These are phyloP conservation scores for Plasmodium knowlesi DNA, from an alignment of 169 alveolate genomes.

Conservation along the genomic window DNA sequence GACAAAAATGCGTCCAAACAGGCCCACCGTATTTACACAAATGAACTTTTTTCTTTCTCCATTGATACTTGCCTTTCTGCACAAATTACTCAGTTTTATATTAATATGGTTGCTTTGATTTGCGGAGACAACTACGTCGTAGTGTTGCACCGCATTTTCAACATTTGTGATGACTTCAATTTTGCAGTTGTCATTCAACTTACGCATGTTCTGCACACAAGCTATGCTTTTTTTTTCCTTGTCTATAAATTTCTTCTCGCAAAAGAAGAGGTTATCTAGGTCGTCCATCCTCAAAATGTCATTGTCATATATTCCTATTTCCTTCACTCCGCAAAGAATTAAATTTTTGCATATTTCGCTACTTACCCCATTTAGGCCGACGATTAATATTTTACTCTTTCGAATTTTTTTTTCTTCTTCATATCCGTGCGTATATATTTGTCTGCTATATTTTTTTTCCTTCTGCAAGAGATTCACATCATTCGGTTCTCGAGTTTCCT, in stretches of 20 bases:
- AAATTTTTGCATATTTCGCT: slow-evolving; percentile 78
- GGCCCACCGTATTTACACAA: slow-evolving; percentile 65
- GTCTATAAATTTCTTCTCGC: slow-evolving; percentile 42
- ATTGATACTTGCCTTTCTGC: background rate
- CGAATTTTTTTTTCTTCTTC: slow-evolving; percentile 97
- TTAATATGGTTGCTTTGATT: slow-evolving; percentile 30
- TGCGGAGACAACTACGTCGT: slow-evolving; percentile 43
- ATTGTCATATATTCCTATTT: slow-evolving; percentile 64
- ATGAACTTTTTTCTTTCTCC: slow-evolving; percentile 41
- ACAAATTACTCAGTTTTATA: slow-evolving; percentile 28
- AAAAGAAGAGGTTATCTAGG: slow-evolving; percentile 45
- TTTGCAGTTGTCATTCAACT: slow-evolving; percentile 47
- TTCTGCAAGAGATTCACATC: slow-evolving; percentile 9
- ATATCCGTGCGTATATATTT: slow-evolving; percentile 98
- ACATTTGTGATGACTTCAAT: slow-evolving; percentile 45
- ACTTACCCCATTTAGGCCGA: slow-evolving; percentile 96
- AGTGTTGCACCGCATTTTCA: background rate
- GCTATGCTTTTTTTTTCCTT: slow-evolving; percentile 60
- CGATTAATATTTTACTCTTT: slow-evolving; percentile 92
- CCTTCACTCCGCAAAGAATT: slow-evolving; percentile 53
- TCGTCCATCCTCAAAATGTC: slow-evolving; percentile 40
- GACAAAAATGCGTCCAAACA: slow-evolving; percentile 56
- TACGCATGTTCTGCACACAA: slow-evolving; percentile 33
- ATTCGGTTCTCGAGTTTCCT: background rate
- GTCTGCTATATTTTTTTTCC: slow-evolving; percentile 93